Conservation (phyloP, 2,329 filamentous ascomycete species). For the Aspergillus tanneri region DNA sequence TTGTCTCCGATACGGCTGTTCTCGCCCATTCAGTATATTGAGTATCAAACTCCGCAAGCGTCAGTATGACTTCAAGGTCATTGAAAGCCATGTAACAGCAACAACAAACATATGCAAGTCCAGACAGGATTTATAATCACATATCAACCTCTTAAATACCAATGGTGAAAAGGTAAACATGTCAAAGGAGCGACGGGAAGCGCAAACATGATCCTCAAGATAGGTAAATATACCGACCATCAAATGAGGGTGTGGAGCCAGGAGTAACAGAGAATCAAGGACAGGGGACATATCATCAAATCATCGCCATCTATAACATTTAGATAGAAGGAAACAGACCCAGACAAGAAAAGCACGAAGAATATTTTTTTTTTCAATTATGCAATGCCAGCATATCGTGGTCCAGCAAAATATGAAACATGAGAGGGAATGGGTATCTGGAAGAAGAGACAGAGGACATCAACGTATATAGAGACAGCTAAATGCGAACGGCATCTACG, state of each 20-base stretch:
- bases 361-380: slow-evolving; percentile 15
- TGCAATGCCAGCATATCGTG: slow-evolving; percentile 19
- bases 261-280: slow-evolving; percentile 2
- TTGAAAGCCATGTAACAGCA: not conserved
- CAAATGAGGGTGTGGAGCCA: slow-evolving; percentile 4
- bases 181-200: not conserved
- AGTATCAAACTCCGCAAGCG: not conserved
- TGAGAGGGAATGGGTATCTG: slow-evolving; percentile 29
- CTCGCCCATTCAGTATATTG: slow-evolving; percentile 6
- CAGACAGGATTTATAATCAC: slow-evolving; percentile 6
- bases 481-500: slow-evolving; percentile 24
- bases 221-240: slow-evolving; percentile 15
- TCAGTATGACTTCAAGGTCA: slow-evolving; percentile 3
- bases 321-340: slow-evolving; percentile 13
- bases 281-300: slow-evolving; percentile 15
- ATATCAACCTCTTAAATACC: slow-evolving; percentile 3
- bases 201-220: slow-evolving; percentile 1
- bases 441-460: slow-evolving; percentile 32
- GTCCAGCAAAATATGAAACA: slow-evolving; percentile 21
- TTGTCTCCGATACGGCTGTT: not conserved
- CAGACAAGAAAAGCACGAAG: slow-evolving; percentile 9
- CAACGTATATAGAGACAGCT: slow-evolving; percentile 25
- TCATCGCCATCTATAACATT: slow-evolving; percentile 29
- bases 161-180: slow-evolving; percentile 5
- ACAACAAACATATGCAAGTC: not conserved